Evolutionary conservation across 139 green algal genomes (phyloP).

Genomic region (Volvox reticuliferus): DNA sequence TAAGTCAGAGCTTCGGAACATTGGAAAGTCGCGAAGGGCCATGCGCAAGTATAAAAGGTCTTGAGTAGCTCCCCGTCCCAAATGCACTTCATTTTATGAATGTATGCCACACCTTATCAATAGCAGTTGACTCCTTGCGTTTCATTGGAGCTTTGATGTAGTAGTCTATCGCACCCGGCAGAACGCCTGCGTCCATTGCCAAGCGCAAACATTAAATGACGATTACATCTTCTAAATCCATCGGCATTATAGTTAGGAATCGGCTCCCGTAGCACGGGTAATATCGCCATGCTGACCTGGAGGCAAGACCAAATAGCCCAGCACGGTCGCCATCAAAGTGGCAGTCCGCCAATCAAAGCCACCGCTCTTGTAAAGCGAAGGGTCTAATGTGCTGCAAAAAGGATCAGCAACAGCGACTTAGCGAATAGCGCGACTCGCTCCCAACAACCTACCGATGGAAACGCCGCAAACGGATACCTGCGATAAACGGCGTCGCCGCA

Average conservation of each 20-base stretch:
- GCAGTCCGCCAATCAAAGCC: slow-evolving; percentile 76
- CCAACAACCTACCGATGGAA: slow-evolving; percentile 22
- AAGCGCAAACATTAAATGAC: too few relatives aligned
- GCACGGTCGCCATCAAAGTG: slow-evolving; percentile 59
- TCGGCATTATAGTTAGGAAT: too few relatives aligned
- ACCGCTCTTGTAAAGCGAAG: slow-evolving; percentile 81
- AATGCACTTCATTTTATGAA: too few relatives aligned
- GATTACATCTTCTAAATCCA: too few relatives aligned
- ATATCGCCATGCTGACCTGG: slow-evolving; percentile 66
- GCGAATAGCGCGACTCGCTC: not conserved
- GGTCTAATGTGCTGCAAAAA: slow-evolving; percentile 86
- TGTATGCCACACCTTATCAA: slow-evolving; percentile 50
- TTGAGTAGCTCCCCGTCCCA: not conserved
- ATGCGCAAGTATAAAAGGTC: not conserved
- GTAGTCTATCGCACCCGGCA: slow-evolving; percentile 84
- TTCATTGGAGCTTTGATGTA: slow-evolving; percentile 82
- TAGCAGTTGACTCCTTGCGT: slow-evolving; percentile 36
- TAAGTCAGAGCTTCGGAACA: not conserved
- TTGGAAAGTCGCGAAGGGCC: not conserved
- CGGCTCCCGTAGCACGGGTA: too few relatives aligned
- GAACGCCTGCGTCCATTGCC: slow-evolving; percentile 70
- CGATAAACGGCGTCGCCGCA: slow-evolving; percentile 91
- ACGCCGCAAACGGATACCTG: slow-evolving; percentile 69
- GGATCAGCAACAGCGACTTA: not conserved
- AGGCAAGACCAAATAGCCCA: slow-evolving; percentile 75